phyloP scores from a whole-genome alignment of 1,284 basidiomycete genomes.

The Pseudozyma thailandica region DNA sequence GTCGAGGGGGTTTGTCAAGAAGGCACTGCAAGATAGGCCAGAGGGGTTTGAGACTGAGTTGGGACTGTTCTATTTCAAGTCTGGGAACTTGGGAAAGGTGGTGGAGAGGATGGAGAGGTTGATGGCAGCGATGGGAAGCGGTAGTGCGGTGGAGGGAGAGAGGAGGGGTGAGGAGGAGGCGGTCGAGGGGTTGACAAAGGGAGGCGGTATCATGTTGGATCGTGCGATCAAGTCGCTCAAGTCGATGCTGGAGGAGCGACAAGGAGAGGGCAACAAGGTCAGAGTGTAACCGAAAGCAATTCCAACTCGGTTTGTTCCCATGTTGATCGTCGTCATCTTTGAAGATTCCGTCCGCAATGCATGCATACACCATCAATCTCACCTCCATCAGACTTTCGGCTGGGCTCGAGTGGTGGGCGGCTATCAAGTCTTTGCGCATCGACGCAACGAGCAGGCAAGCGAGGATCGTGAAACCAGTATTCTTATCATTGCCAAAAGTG shows the following conservation, averaged over 20 bases:
- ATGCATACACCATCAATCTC: no score
- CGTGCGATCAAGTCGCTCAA: slow-evolving; percentile 23
- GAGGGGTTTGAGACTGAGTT: slow-evolving; percentile 80
- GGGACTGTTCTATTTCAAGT: slow-evolving; percentile 75
- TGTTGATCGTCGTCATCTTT: no score
- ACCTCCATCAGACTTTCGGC: no score
- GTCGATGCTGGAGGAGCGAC: background rate
- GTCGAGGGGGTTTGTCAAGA: slow-evolving; percentile 85
- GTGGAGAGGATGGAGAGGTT: slow-evolving; percentile 21
- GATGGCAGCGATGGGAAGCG: background rate
- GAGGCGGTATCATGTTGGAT: slow-evolving; percentile 44
- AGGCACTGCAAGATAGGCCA: slow-evolving; percentile 81
- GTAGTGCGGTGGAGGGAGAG: background rate
- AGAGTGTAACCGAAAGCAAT: background rate
- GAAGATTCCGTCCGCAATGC: no score
- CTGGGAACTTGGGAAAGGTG: slow-evolving; percentile 27
- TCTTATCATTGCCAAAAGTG: no score
- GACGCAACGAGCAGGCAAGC: no score
- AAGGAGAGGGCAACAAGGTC: background rate
- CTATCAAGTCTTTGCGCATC: no score
- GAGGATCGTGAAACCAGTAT: no score
- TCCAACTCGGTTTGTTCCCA: no score
- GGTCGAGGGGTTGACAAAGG: slow-evolving; percentile 38
- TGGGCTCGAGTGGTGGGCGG: no score
- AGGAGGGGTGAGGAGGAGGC: slow-evolving; percentile 61